These are phyloP conservation scores for Lipomyces orientalis DNA, from an alignment of 805 yeast genomes.

Conservation along the genomic window DNA sequence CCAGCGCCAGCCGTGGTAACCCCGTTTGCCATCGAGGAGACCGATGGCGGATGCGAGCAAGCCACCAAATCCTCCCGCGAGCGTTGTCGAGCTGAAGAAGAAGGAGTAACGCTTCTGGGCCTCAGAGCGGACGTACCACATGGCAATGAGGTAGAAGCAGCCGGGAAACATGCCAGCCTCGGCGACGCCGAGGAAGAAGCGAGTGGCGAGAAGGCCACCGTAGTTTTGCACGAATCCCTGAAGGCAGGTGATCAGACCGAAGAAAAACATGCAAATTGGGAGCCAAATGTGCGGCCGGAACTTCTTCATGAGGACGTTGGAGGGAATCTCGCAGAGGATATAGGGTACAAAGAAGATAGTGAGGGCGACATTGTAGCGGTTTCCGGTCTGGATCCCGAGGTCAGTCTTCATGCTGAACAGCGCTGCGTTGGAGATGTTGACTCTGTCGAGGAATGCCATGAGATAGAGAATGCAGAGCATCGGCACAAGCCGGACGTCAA, in stretches of 20 bases:
- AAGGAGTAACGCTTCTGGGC: slow-evolving; percentile 72
- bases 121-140: slow-evolving; percentile 68
- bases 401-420: slow-evolving; percentile 69
- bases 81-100: slow-evolving; percentile 71
- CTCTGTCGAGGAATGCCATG: slow-evolving; percentile 75
- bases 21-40: slow-evolving; percentile 55
- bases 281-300: slow-evolving; percentile 71
- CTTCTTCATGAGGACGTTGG: slow-evolving; percentile 64
- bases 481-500: slow-evolving; percentile 73
- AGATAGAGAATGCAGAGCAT: slow-evolving; percentile 77
- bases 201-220: slow-evolving; percentile 64
- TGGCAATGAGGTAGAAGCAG: slow-evolving; percentile 69
- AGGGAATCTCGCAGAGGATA: slow-evolving; percentile 59
- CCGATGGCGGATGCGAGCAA: slow-evolving; percentile 70
- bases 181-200: slow-evolving; percentile 68
- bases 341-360: slow-evolving; percentile 77
- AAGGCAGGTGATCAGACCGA: slow-evolving; percentile 68
- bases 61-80: slow-evolving; percentile 82
- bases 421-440: slow-evolving; percentile 81
- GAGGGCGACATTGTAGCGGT: slow-evolving; percentile 67
- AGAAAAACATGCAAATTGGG: slow-evolving; percentile 60
- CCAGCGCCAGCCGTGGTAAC: slow-evolving; percentile 61
- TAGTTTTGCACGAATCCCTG: slow-evolving; percentile 68
- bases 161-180: slow-evolving; percentile 80
- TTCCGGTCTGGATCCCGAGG: slow-evolving; percentile 56